These are phyloP conservation scores for Ascochyta viciae-villosae DNA, from an alignment of 2,329 filamentous ascomycete species.

Conservation along the genomic window DNA sequence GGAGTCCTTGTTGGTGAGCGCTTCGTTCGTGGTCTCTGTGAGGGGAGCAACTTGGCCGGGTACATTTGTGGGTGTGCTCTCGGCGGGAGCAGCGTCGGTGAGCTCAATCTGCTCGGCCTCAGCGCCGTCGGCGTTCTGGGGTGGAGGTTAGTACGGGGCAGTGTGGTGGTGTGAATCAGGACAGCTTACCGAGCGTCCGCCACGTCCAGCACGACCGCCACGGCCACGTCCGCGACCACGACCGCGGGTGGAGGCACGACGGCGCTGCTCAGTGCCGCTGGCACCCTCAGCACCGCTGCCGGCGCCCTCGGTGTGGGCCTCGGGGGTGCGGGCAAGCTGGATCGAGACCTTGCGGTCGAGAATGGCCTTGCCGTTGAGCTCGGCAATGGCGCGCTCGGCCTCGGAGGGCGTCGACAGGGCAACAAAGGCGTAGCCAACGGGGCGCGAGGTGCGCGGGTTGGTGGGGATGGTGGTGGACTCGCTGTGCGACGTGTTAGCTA, in stretches of 20 bases:
- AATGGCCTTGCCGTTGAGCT: constrained; percentile 97
- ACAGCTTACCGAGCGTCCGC: constrained; percentile 71
- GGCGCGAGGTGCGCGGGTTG: constrained; percentile 98
- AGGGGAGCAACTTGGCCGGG: constrained; percentile 59
- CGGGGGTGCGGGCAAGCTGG: constrained; percentile 96
- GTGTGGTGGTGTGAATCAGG: neutral
- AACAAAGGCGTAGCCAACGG: constrained; percentile 98
- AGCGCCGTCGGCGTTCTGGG: constrained; percentile 54
- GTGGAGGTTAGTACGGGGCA: constrained; percentile 1
- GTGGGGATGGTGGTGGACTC: constrained; percentile 99
- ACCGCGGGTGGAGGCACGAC: constrained; percentile 63
- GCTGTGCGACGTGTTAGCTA: constrained; percentile 60
- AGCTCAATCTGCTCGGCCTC: constrained; percentile 54
- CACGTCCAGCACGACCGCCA: constrained; percentile 66
- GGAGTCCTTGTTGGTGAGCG: constrained; percentile 59
- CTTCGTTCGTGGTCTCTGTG: constrained; percentile 61
- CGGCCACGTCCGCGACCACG: constrained; percentile 66
- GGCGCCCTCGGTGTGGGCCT: constrained; percentile 77
- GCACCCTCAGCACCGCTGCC: constrained; percentile 76
- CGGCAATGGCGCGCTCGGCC: constrained; percentile 92
- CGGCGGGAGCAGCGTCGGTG: constrained; percentile 55
- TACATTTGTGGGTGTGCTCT: constrained; percentile 57
- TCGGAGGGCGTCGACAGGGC: constrained; percentile 94
- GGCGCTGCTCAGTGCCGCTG: constrained; percentile 68
- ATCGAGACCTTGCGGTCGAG: constrained; percentile 99